These are phyloP conservation scores for Candida railenensis DNA, from an alignment of 805 yeast genomes.

Conservation along the genomic window DNA sequence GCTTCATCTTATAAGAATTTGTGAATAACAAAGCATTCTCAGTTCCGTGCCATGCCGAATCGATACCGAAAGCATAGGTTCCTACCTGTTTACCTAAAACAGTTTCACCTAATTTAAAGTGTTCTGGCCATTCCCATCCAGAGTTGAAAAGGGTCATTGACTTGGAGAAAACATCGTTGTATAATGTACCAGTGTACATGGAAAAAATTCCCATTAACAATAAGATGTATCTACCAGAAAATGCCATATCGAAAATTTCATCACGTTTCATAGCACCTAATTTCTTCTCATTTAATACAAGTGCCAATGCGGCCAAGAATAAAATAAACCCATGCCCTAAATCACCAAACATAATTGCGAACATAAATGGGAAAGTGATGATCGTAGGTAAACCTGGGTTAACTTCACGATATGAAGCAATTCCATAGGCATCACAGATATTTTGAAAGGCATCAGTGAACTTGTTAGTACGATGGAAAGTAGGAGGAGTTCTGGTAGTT, in stretches of 20 bases:
- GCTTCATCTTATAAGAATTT: slow-evolving; percentile 96
- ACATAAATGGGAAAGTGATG: slow-evolving; percentile 96
- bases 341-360: slow-evolving; percentile 99
- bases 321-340: slow-evolving; percentile 91
- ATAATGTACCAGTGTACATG: slow-evolving; percentile 90
- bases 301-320: slow-evolving; percentile 64
- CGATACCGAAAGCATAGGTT: slow-evolving; percentile 82
- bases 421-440: slow-evolving; percentile 94
- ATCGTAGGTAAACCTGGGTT: slow-evolving; percentile 95
- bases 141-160: slow-evolving; percentile 84
- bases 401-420: slow-evolving; percentile 89
- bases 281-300: slow-evolving; percentile 73
- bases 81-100: slow-evolving; percentile 67
- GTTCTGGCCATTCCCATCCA: slow-evolving; percentile 93
- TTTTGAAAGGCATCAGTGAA: slow-evolving; percentile 91
- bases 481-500: slow-evolving; percentile 89
- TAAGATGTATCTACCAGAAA: slow-evolving; percentile 85
- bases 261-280: slow-evolving; percentile 73
- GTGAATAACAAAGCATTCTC: slow-evolving; percentile 88
- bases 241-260: slow-evolving; percentile 97
- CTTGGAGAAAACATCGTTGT: slow-evolving; percentile 90
- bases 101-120: slow-evolving; percentile 66
- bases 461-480: slow-evolving; percentile 91
- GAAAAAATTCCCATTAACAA: slow-evolving; percentile 93
- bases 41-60: slow-evolving; percentile 96